A percentile compares a stretch with the other conserved stretches of the same genome.
phyloP scores from a whole-genome alignment of 1,139 yeast species.

The Geotrichum citri-aurantii region DNA sequence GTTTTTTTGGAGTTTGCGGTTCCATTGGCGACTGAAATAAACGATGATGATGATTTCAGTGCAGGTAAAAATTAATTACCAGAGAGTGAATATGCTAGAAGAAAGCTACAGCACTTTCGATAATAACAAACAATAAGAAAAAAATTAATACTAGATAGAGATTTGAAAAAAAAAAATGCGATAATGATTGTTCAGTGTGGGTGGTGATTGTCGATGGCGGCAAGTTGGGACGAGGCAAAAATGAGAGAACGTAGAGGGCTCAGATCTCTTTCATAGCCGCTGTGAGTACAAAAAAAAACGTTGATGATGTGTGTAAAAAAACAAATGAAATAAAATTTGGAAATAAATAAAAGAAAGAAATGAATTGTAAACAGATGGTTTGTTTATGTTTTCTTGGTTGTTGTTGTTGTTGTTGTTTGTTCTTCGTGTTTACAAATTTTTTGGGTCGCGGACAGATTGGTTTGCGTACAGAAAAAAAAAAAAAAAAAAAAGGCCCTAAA shows the following conservation, averaged over 20 bases:
- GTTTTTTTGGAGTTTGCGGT: slow-evolving; percentile 17
- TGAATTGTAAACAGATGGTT: background rate
- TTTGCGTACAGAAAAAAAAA: background rate
- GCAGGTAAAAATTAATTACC: background rate
- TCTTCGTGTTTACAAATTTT: too few species aligned
- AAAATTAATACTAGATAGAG: background rate
- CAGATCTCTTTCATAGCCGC: background rate
- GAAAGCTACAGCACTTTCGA: background rate
- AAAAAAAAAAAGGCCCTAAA: background rate
- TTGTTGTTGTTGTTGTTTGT: background rate
- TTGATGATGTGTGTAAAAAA: background rate
- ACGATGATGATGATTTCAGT: background rate
- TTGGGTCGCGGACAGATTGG: background rate
- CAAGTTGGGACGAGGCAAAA: background rate
- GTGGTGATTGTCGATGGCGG: background rate
- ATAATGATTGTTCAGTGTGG: background rate
- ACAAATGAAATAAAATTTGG: background rate
- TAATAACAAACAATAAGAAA: background rate
- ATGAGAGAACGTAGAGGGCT: background rate
- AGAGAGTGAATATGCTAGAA: background rate
- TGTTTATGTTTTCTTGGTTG: background rate
- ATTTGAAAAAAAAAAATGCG: background rate
- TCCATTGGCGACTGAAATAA: slow-evolving; percentile 5
- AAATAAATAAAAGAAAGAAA: too few species aligned
- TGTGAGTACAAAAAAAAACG: background rate